Evolutionary conservation across 352 stramenopile species (phyloP).

Genomic region (Aphanomyces stellatus): DNA sequence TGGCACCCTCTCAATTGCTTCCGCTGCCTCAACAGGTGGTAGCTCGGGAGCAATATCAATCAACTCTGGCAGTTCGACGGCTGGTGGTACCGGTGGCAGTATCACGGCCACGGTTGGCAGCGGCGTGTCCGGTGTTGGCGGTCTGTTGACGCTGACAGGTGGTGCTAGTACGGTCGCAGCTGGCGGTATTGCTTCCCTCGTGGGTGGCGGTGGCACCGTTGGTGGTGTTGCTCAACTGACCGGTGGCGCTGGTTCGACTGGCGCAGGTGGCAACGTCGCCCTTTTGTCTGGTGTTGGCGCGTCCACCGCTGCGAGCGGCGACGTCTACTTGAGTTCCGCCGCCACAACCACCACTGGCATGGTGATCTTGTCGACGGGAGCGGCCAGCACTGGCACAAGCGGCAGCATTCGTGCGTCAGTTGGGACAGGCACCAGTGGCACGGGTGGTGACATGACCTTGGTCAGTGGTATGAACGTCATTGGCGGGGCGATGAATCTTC

Average conservation of each 20-base stretch:
- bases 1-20: constrained; percentile 2
- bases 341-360: not conserved
- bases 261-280: constrained; percentile 23
- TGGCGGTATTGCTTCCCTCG: not conserved
- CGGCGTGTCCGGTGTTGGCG: constrained; percentile 13
- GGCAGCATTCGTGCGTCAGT: constrained; percentile 21
- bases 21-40: not conserved
- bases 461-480: not conserved
- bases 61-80: not conserved
- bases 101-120: not conserved
- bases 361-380: not conserved
- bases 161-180: not conserved
- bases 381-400: constrained; percentile 18
- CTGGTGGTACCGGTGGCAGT: not conserved
- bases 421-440: constrained; percentile 18
- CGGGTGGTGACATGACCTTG: constrained; percentile 26
- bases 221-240: constrained; percentile 24
- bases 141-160: not conserved
- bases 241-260: constrained; percentile 18
- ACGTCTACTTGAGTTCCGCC: not conserved
- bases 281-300: constrained; percentile 22
- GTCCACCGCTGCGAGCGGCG: not conserved
- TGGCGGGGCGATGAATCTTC: not conserved
- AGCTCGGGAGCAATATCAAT: not conserved
- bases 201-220: not conserved